These are phyloP conservation scores for Capronia epimyces DNA, from an alignment of 2,329 filamentous ascomycete genomes.

Conservation along the genomic window DNA sequence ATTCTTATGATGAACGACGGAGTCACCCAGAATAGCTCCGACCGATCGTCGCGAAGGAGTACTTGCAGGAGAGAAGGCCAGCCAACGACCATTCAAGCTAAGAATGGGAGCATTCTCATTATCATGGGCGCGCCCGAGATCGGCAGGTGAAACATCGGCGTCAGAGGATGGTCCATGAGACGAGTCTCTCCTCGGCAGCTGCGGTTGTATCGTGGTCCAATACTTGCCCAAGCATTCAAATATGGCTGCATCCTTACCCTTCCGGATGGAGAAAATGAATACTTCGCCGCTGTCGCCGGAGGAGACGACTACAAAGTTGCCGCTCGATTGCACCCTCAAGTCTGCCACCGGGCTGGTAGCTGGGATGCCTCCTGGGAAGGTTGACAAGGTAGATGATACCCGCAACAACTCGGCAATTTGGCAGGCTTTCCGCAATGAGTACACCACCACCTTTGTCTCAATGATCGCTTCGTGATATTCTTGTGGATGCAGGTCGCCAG, in stretches of 20 bases:
- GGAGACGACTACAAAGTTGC: slow-evolving; percentile 65
- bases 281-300: slow-evolving; percentile 83
- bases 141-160: slow-evolving; percentile 39
- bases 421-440: slow-evolving; percentile 71
- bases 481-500: not conserved
- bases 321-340: slow-evolving; percentile 67
- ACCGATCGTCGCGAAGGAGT: slow-evolving; percentile 38
- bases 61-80: slow-evolving; percentile 42
- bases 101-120: slow-evolving; percentile 38
- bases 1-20: slow-evolving; percentile 34
- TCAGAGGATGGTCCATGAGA: slow-evolving; percentile 44
- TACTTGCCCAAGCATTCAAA: slow-evolving; percentile 77
- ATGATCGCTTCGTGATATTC: slow-evolving; percentile 47
- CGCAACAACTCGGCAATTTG: slow-evolving; percentile 68
- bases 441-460: slow-evolving; percentile 84
- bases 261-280: slow-evolving; percentile 60
- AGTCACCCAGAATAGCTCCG: slow-evolving; percentile 38
- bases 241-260: slow-evolving; percentile 23
- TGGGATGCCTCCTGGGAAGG: slow-evolving; percentile 9
- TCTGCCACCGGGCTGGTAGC: slow-evolving; percentile 52
- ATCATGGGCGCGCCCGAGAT: slow-evolving; percentile 32
- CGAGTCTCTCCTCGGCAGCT: slow-evolving; percentile 41
- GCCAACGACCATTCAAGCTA: slow-evolving; percentile 43
- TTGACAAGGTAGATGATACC: slow-evolving; percentile 48
- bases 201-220: slow-evolving; percentile 76